These are phyloP conservation scores for Wilcoxina mikolae DNA, from an alignment of 495 filamentous ascomycete genomes.

Conservation along the genomic window DNA sequence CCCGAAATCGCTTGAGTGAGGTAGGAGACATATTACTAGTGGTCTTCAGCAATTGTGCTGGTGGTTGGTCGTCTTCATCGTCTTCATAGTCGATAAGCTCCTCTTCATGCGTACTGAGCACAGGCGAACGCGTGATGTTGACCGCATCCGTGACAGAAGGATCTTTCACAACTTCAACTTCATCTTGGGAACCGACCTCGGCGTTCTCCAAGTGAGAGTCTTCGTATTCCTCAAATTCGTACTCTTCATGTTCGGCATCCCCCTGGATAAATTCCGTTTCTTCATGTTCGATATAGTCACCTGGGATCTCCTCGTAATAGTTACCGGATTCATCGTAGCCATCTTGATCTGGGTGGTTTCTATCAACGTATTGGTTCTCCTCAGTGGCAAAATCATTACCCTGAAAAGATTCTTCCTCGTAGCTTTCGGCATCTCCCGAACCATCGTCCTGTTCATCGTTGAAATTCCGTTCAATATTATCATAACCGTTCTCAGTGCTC, in stretches of 20 bases:
- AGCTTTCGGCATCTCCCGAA: background rate
- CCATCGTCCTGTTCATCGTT: background rate
- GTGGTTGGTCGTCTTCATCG: background rate
- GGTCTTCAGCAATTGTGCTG: conserved; percentile 1
- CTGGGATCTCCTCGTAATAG: background rate
- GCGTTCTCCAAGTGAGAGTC: background rate
- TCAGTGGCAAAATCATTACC: background rate
- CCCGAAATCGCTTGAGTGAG: conserved; percentile 2
- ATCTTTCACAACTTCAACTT: background rate
- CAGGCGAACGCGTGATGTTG: background rate
- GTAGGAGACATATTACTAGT: background rate
- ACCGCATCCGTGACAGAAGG: conserved; percentile 1
- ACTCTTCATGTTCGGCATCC: background rate
- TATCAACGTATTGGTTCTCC: background rate
- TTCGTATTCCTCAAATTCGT: conserved; percentile 1
- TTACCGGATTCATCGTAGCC: background rate
- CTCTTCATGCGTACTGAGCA: background rate
- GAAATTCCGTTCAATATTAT: background rate
- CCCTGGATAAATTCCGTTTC: background rate
- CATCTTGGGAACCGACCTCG: background rate
- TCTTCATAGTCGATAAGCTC: conserved; percentile 9
- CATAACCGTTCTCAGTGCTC: background rate
- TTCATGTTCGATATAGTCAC: background rate
- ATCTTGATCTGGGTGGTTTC: background rate
- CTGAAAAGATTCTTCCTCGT: background rate